These are phyloP conservation scores for Posidonia oceanica DNA, from an alignment of 116 monocot genomes.

Conservation along the genomic window DNA sequence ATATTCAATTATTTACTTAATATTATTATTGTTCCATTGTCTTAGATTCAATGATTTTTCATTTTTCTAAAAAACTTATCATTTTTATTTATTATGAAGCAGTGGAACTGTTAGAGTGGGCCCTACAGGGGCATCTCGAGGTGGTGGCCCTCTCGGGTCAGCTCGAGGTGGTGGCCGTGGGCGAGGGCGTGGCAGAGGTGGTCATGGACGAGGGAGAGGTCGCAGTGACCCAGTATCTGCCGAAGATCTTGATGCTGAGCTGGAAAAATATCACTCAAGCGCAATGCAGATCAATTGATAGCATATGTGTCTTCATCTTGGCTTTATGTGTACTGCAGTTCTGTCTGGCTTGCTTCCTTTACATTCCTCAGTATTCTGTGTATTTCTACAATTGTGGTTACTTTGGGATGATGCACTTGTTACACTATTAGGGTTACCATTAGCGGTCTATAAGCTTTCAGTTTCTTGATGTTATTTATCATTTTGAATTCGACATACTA, in stretches of 20 bases:
- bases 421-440: not conserved
- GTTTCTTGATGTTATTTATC: conserved; percentile 3
- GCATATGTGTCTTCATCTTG: not conserved
- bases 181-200: conserved; percentile 10
- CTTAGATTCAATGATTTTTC: too few relatives aligned
- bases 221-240: conserved; percentile 23
- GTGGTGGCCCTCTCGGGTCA: not conserved
- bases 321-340: conserved; percentile 1
- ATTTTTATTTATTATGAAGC: not conserved
- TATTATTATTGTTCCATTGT: too few relatives aligned
- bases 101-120: not conserved
- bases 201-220: conserved; percentile 24
- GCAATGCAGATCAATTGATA: conserved; percentile 43
- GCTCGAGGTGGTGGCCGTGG: conserved; percentile 25
- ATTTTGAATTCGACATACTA: not conserved
- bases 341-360: not conserved
- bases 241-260: conserved; percentile 78
- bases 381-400: conserved; percentile 3
- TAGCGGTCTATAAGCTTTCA: not conserved
- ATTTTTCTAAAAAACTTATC: too few relatives aligned
- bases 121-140: not conserved
- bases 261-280: conserved; percentile 68
- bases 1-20: too few relatives aligned
- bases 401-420: conserved; percentile 2
- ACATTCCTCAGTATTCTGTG: conserved; percentile 2